Conservation (phyloP, 2,329 filamentous ascomycete genomes). For the Coniosporium tulheliwenetii region DNA sequence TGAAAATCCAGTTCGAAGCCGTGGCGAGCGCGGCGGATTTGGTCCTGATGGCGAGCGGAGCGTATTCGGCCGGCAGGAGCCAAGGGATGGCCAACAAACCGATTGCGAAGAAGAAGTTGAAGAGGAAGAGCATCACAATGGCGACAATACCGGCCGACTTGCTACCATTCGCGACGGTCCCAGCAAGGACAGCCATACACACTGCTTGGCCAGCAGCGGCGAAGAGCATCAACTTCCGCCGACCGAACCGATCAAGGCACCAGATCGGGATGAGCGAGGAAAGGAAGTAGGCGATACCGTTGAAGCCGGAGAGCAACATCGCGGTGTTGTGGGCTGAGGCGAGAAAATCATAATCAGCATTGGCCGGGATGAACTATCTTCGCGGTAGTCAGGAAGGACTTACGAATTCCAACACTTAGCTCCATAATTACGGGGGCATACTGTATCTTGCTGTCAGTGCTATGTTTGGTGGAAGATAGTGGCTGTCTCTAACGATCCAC, state of each 20-base stretch:
- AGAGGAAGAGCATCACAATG: slow-evolving; percentile 26
- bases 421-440: slow-evolving; percentile 29
- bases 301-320: slow-evolving; percentile 19
- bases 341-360: no score
- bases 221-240: slow-evolving; percentile 15
- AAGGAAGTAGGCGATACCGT: slow-evolving; percentile 27
- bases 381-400: slow-evolving; percentile 13
- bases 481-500: no score
- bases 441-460: slow-evolving; percentile 11
- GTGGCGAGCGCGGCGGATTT: slow-evolving; percentile 23
- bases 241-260: slow-evolving; percentile 20
- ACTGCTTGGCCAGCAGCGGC: slow-evolving; percentile 12
- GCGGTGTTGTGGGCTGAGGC: slow-evolving; percentile 4
- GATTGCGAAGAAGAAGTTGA: slow-evolving; percentile 16
- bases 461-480: neutral
- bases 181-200: slow-evolving; percentile 32
- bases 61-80: slow-evolving; percentile 27
- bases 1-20: slow-evolving; percentile 20
- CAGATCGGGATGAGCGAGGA: slow-evolving; percentile 22
- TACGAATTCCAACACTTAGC: slow-evolving; percentile 1
- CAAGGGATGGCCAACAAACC: slow-evolving; percentile 12
- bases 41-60: slow-evolving; percentile 23
- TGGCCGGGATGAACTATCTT: no score
- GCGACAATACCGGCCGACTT: slow-evolving; percentile 25
- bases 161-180: slow-evolving; percentile 24